These are phyloP conservation scores for Ichthyophthirius multifiliis DNA, from an alignment of 169 alveolate species.

Conservation along the genomic window DNA sequence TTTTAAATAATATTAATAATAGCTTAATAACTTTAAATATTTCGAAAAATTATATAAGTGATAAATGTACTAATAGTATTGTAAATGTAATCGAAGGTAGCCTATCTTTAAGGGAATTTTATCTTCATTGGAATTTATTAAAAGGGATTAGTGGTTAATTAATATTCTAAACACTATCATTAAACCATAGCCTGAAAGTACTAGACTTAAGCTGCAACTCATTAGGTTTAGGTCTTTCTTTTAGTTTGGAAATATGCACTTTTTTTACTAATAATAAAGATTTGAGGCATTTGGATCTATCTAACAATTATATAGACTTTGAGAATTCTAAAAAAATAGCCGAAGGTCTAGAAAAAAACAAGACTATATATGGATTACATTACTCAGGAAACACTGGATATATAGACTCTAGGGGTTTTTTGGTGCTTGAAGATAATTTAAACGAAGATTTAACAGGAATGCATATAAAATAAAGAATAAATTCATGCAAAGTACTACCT, in stretches of 20 bases:
- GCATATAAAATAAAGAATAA: slow-evolving; percentile 3
- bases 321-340: slow-evolving; percentile 15
- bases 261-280: slow-evolving; percentile 7
- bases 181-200: slow-evolving; percentile 12
- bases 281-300: slow-evolving; percentile 28
- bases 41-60: slow-evolving; percentile 23
- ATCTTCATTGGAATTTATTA: slow-evolving; percentile 23
- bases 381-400: slow-evolving; percentile 31
- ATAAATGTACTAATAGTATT: not conserved
- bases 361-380: slow-evolving; percentile 38
- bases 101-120: slow-evolving; percentile 14
- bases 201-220: slow-evolving; percentile 32
- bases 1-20: not conserved
- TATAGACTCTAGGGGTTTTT: slow-evolving; percentile 37
- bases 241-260: slow-evolving; percentile 13
- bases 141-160: slow-evolving; percentile 10
- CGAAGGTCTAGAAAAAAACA: slow-evolving; percentile 12
- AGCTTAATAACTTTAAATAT: slow-evolving; percentile 17
- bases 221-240: slow-evolving; percentile 1
- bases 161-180: slow-evolving; percentile 13
- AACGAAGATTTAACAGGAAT: not conserved
- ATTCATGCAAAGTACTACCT: no score
- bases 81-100: not conserved
- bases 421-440: slow-evolving; percentile 6
- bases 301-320: slow-evolving; percentile 6